These are phyloP conservation scores for Alternaria arborescens DNA, from an alignment of 2,329 filamentous ascomycete genomes.

Conservation along the genomic window DNA sequence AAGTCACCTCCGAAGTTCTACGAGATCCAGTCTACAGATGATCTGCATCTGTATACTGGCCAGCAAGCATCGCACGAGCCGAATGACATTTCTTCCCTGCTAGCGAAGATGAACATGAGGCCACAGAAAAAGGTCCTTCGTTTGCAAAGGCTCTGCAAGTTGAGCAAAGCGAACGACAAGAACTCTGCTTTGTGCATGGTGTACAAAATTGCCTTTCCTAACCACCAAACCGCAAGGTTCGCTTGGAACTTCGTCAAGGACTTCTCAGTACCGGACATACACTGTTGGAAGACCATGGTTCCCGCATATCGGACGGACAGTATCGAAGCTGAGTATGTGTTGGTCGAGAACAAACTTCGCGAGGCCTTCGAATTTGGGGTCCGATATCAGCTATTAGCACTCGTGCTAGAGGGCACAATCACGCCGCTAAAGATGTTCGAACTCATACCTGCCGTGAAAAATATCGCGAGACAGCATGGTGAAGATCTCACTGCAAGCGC, in stretches of 20 bases:
- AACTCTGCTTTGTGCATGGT: slow-evolving; percentile 60
- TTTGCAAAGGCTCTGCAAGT: slow-evolving; percentile 44
- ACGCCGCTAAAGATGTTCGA: slow-evolving; percentile 23
- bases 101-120: slow-evolving; percentile 14
- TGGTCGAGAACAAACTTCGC: slow-evolving; percentile 65
- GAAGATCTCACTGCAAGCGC: slow-evolving; percentile 69
- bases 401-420: slow-evolving; percentile 37
- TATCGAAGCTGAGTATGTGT: slow-evolving; percentile 65
- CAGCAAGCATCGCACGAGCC: slow-evolving; percentile 3
- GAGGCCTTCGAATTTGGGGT: slow-evolving; percentile 23
- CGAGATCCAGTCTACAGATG: slow-evolving; percentile 24
- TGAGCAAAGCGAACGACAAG: slow-evolving; percentile 50
- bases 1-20: slow-evolving; percentile 53
- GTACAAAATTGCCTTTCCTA: slow-evolving; percentile 53
- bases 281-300: slow-evolving; percentile 26
- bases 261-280: slow-evolving; percentile 28
- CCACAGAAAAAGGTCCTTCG: slow-evolving; percentile 5
- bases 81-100: background rate
- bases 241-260: slow-evolving; percentile 47
- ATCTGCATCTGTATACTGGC: slow-evolving; percentile 32
- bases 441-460: slow-evolving; percentile 33
- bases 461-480: slow-evolving; percentile 48
- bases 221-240: slow-evolving; percentile 27
- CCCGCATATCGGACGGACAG: slow-evolving; percentile 64
- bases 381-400: slow-evolving; percentile 36